Evolutionary conservation across 331 rosid genomes (phyloP).

Genomic region (Quercus phellos): DNA sequence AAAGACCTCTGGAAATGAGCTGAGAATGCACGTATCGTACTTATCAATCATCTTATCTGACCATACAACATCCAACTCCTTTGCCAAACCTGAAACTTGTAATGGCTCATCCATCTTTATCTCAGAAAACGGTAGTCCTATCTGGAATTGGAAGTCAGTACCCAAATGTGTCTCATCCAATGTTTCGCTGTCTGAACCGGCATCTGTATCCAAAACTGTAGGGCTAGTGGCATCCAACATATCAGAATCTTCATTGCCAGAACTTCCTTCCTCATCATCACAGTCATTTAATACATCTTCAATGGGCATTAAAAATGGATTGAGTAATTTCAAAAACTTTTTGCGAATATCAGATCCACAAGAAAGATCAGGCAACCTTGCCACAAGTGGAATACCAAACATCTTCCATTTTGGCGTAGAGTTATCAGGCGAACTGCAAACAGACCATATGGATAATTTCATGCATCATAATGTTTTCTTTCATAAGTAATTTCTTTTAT

Average conservation of each 20-base stretch:
- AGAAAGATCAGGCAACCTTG: constrained; percentile 48
- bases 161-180: constrained; percentile 34
- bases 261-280: constrained; percentile 28
- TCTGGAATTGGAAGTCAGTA: constrained; percentile 51
- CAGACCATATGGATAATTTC: constrained; percentile 7
- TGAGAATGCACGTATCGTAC: constrained; percentile 42
- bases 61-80: constrained; percentile 55
- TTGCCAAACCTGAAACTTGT: constrained; percentile 4
- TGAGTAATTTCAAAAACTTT: constrained; percentile 50
- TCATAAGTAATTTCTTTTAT: too few species aligned
- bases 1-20: constrained; percentile 58
- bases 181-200: constrained; percentile 34
- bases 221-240: constrained; percentile 36
- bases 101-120: constrained; percentile 40
- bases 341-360: constrained; percentile 48
- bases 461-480: too few species aligned
- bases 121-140: constrained; percentile 17
- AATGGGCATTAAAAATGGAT: constrained; percentile 41
- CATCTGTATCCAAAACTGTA: constrained; percentile 35
- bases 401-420: neutral
- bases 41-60: constrained; percentile 48
- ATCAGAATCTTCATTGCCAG: constrained; percentile 43
- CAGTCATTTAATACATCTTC: constrained; percentile 35
- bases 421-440: constrained; percentile 14
- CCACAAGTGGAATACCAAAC: constrained; percentile 63